phyloP scores from a whole-genome alignment of 305 asterid species.

The Fraxinus platypoda region DNA sequence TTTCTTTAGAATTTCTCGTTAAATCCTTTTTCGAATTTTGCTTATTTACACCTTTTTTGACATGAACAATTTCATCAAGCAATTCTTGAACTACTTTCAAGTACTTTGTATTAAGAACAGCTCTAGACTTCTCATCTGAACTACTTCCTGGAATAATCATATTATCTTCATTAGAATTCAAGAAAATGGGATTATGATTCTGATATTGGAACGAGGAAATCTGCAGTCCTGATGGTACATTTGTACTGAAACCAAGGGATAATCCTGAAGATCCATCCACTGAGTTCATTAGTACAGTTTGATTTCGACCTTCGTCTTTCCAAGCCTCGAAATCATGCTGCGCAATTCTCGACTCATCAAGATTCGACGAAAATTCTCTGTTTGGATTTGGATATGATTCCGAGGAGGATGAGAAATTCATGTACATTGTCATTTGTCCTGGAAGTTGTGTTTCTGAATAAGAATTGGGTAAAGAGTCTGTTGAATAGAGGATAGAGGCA shows the following conservation, averaged over 20 bases:
- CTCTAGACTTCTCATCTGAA: constrained; percentile 37
- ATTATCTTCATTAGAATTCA: constrained; percentile 34
- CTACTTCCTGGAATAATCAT: constrained; percentile 29
- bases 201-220: constrained; percentile 44
- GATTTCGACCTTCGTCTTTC: neutral
- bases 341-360: constrained; percentile 45
- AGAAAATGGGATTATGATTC: constrained; percentile 38
- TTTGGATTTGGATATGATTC: constrained; percentile 26
- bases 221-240: constrained; percentile 50
- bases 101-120: constrained; percentile 61
- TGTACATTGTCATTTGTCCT: constrained; percentile 52
- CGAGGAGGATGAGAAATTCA: constrained; percentile 63
- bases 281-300: constrained; percentile 32
- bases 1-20: constrained; percentile 39
- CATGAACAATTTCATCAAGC: constrained; percentile 85
- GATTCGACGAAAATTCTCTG: constrained; percentile 42
- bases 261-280: constrained; percentile 46
- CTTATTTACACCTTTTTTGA: constrained; percentile 56
- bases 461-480: constrained; percentile 50
- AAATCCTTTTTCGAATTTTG: constrained; percentile 36
- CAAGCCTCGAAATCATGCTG: constrained; percentile 36
- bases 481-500: constrained; percentile 50
- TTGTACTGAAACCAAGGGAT: constrained; percentile 73
- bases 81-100: constrained; percentile 74
- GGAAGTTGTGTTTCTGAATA: constrained; percentile 49